Evolutionary conservation across 345 rosid genomes (phyloP).

Genomic region (Kandelia obovata): DNA sequence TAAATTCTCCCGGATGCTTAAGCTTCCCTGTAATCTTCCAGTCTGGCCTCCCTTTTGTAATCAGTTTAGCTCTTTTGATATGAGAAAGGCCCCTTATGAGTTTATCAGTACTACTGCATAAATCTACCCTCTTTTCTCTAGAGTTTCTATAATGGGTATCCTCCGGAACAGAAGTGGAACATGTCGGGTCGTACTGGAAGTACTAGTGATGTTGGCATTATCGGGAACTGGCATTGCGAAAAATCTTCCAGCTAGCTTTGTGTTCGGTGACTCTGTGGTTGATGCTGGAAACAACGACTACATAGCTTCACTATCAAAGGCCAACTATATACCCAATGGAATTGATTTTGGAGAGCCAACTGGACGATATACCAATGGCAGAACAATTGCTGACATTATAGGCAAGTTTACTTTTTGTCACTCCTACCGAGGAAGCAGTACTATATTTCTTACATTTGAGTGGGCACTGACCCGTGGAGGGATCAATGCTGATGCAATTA

Average conservation of each 20-base stretch:
- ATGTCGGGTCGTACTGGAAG: background rate
- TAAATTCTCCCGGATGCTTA: no score
- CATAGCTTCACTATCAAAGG: constrained; percentile 57
- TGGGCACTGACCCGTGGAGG: no score
- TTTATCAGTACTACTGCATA: background rate
- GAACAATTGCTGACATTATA: constrained; percentile 70
- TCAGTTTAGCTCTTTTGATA: background rate
- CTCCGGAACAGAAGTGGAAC: constrained; percentile 1
- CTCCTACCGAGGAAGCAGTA: background rate
- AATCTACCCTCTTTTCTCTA: background rate
- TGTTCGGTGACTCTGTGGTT: constrained; percentile 75
- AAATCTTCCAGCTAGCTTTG: constrained; percentile 44
- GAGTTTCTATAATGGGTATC: constrained; percentile 11
- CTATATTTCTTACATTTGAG: no score
- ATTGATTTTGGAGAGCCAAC: constrained; percentile 71
- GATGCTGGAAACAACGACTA: constrained; percentile 83
- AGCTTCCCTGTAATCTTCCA: no score
- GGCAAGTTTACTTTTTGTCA: constrained; percentile 31
- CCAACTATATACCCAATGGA: constrained; percentile 61
- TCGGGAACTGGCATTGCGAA: constrained; percentile 18
- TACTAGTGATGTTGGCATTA: constrained; percentile 13
- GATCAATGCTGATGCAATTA: background rate
- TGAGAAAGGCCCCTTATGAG: background rate
- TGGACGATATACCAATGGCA: constrained; percentile 76
- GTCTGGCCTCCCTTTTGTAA: no score